Evolutionary conservation across 1,284 basidiomycete species (phyloP).

Genomic region (Puccinia horiana): DNA sequence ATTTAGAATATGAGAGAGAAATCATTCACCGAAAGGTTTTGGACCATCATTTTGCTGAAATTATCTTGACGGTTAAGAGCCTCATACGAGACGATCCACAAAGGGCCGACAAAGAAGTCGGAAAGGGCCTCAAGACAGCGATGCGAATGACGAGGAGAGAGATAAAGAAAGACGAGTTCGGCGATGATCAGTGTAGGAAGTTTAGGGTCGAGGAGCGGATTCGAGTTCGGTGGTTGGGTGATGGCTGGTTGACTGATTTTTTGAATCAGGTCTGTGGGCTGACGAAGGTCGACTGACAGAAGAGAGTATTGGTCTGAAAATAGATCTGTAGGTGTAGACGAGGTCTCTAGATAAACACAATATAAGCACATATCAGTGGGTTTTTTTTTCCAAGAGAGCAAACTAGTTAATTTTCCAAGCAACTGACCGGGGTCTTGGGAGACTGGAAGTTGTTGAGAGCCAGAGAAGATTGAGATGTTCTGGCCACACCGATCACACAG

Average conservation of each 20-base stretch:
- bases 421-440: too few species aligned
- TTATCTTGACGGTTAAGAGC: slow-evolving; percentile 81
- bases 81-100: slow-evolving; percentile 70
- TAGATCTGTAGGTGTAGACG: slow-evolving; percentile 22
- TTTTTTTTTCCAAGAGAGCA: too few species aligned
- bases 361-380: too few species aligned
- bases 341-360: too few species aligned
- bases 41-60: slow-evolving; percentile 83
- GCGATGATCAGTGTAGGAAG: slow-evolving; percentile 67
- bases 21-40: slow-evolving; percentile 72
- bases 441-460: not conserved
- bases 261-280: not conserved
- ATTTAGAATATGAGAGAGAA: too few species aligned
- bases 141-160: slow-evolving; percentile 67
- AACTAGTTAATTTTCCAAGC: too few species aligned
- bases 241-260: not conserved
- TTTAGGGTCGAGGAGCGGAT: not conserved
- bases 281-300: slow-evolving; percentile 22
- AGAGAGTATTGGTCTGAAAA: slow-evolving; percentile 1
- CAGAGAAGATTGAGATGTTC: not conserved
- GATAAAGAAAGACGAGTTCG: slow-evolving; percentile 90
- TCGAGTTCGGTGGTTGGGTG: not conserved
- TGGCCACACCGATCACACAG: not conserved
- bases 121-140: slow-evolving; percentile 75
- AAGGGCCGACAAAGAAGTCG: slow-evolving; percentile 62